Evolutionary conservation across 2,329 filamentous ascomycete genomes (phyloP).

Genomic region (Microdochium paspali): DNA sequence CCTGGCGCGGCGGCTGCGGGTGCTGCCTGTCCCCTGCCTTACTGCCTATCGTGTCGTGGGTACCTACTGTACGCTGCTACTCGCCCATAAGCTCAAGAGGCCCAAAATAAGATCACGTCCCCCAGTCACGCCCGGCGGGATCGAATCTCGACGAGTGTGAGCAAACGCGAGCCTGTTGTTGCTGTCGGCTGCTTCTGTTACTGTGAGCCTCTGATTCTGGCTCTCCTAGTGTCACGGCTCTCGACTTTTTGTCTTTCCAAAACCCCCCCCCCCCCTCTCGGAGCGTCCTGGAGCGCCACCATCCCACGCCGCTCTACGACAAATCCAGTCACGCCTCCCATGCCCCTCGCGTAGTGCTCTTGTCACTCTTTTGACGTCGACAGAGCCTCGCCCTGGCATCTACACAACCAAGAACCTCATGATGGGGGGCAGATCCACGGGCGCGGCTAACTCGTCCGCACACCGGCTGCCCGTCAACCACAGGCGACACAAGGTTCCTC

Average conservation of each 20-base stretch:
- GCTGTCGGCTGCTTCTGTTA: too few relatives aligned
- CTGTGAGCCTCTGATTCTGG: too few relatives aligned
- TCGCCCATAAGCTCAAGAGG: too few relatives aligned
- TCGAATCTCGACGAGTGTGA: not conserved
- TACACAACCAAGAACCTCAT: not conserved
- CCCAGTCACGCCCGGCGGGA: not conserved
- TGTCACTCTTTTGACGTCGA: not conserved
- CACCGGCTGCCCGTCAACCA: conserved; percentile 39
- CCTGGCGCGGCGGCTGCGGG: not conserved
- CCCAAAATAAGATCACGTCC: not conserved
- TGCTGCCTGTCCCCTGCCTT: too few relatives aligned
- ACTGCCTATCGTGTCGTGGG: too few relatives aligned
- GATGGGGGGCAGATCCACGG: not conserved
- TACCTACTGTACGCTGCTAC: too few relatives aligned
- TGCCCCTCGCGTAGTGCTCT: not conserved
- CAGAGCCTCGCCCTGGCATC: too few relatives aligned
- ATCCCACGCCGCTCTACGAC: not conserved
- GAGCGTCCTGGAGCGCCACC: too few relatives aligned
- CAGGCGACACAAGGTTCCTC: conserved; percentile 35
- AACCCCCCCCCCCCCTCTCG: too few relatives aligned
- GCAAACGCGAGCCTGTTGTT: not conserved
- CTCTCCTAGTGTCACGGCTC: too few relatives aligned
- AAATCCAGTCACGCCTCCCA: too few relatives aligned
- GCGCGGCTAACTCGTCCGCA: conserved; percentile 2
- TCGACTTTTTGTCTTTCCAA: too few relatives aligned